Evolutionary conservation across 768 basidiomycete genomes (phyloP).

Genomic region (Amyloporia xantha): DNA sequence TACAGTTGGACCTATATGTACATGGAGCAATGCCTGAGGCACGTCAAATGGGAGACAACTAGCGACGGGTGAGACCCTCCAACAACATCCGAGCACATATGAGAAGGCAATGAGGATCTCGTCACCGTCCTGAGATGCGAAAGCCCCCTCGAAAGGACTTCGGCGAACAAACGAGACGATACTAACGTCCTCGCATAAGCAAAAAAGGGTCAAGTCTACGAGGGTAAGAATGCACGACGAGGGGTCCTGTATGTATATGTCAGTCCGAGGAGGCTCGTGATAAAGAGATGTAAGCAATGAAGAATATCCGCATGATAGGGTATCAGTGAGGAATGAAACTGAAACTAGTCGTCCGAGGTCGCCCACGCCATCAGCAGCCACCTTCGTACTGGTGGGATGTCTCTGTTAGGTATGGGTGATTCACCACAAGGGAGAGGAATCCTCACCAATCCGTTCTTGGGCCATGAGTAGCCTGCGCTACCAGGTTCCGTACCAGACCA

Average conservation of each 20-base stretch:
- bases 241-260: not conserved
- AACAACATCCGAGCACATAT: no score
- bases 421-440: not conserved
- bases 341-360: not conserved
- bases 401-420: not conserved
- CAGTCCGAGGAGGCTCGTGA: not conserved
- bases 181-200: no score
- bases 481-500: conserved; percentile 20
- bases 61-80: no score
- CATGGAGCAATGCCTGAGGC: no score
- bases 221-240: no score
- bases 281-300: not conserved
- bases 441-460: conserved; percentile 25
- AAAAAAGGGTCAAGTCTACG: no score
- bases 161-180: no score
- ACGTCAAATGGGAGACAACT: no score
- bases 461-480: conserved; percentile 27
- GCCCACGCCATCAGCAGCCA: not conserved
- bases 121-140: no score
- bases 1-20: no score
- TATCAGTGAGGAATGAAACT: not conserved
- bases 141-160: no score
- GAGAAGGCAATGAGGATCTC: no score
- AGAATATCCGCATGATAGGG: not conserved
- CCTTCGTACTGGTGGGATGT: not conserved